A percentile compares a stretch with the other conserved stretches of the same genome.
phyloP scores from a whole-genome alignment of 2,329 filamentous ascomycete species.

The Chaetothyriales sp. region DNA sequence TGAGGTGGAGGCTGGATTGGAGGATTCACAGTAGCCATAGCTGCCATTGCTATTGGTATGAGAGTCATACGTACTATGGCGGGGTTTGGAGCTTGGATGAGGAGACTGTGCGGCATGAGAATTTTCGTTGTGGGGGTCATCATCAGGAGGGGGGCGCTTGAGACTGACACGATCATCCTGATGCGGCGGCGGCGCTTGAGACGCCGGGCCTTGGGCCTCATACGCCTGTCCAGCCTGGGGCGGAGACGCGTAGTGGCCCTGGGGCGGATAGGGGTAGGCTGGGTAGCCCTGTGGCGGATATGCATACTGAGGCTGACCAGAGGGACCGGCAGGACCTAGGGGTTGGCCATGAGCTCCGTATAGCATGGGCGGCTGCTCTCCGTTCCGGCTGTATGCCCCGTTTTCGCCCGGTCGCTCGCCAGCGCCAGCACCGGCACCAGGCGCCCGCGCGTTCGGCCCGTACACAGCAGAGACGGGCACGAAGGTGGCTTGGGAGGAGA shows the following conservation, averaged over 20 bases:
- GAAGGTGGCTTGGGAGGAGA: conserved; percentile 60
- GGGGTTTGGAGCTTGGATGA: conserved; percentile 25
- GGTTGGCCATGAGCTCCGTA: conserved; percentile 40
- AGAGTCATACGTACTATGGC: conserved; percentile 28
- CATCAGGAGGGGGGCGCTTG: conserved; percentile 19
- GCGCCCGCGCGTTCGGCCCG: conserved; percentile 26
- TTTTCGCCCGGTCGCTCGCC: conserved; percentile 22
- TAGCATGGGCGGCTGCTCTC: conserved; percentile 23
- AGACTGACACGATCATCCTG: conserved; percentile 36
- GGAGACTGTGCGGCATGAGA: conserved; percentile 22
- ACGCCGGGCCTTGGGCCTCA: conserved; percentile 25
- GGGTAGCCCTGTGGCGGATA: conserved; percentile 23
- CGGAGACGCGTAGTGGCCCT: not conserved
- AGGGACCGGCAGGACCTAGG: conserved; percentile 25
- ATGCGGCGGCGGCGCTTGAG: conserved; percentile 23
- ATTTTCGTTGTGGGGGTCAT: conserved; percentile 19
- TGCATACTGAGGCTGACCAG: conserved; percentile 21
- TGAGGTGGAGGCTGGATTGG: conserved; percentile 34
- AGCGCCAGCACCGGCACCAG: conserved; percentile 17
- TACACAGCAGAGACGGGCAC: conserved; percentile 59
- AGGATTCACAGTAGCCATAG: conserved; percentile 35
- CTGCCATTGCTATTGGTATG: conserved; percentile 23
- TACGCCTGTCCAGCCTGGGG: conserved; percentile 9
- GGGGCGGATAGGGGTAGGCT: conserved; percentile 12
- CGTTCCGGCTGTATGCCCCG: conserved; percentile 14